Conservation (phyloP, 2,329 filamentous ascomycete species). For the Berkeleyomyces basicola region DNA sequence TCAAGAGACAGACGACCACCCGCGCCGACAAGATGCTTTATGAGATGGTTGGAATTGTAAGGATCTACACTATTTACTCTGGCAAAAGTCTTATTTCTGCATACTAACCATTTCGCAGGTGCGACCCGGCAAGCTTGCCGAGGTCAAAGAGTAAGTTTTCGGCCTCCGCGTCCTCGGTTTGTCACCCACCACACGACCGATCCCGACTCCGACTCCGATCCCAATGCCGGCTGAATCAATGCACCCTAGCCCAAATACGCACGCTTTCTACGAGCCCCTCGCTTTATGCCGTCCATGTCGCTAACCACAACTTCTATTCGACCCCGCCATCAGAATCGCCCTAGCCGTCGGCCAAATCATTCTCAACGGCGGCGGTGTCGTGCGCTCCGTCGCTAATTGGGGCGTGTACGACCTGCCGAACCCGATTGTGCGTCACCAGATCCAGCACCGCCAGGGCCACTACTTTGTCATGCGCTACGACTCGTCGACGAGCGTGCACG, state of each 20-base stretch:
- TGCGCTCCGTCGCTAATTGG: slow-evolving; percentile 92
- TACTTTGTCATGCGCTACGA: slow-evolving; percentile 99
- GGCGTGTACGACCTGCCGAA: slow-evolving; percentile 77
- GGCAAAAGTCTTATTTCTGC: slow-evolving; percentile 9
- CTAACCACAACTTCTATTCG: slow-evolving; percentile 3
- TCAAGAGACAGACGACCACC: neutral
- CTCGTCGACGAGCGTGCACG: slow-evolving; percentile 53
- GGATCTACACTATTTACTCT: slow-evolving; percentile 21
- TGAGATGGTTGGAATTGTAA: slow-evolving; percentile 88
- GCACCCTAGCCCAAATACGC: neutral
- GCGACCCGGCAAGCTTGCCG: slow-evolving; percentile 72
- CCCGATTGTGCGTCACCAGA: slow-evolving; percentile 63
- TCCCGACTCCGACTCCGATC: slow-evolving; percentile 10
- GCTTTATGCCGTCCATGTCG: neutral
- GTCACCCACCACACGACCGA: neutral
- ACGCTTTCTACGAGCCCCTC: no score
- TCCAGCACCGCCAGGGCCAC: slow-evolving; percentile 69
- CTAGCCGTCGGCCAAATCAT: slow-evolving; percentile 68
- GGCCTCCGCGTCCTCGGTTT: neutral
- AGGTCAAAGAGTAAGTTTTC: slow-evolving; percentile 78
- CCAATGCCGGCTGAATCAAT: neutral
- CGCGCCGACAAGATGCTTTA: slow-evolving; percentile 60
- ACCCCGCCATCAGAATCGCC: slow-evolving; percentile 51
- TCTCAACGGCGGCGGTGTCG: slow-evolving; percentile 68
- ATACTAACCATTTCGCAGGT: slow-evolving; percentile 39